Evolutionary conservation across 768 basidiomycete species (phyloP), one percentile per base, ranked within the genome.

Genomic region (Leccinum uliginosum): DNA sequence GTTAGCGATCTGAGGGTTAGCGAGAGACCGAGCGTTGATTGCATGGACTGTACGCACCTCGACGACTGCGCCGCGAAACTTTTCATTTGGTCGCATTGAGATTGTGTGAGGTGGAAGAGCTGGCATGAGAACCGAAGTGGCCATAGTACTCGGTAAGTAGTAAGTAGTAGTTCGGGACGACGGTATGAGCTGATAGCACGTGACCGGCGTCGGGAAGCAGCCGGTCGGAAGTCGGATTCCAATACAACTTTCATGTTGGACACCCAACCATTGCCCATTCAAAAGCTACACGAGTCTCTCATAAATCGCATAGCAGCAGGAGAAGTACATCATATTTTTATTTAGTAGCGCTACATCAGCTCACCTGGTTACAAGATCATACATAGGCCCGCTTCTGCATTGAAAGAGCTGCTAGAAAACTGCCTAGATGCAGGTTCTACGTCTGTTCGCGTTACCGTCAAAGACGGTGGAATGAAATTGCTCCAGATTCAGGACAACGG

Each of bases 401-500:
- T 99, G 53, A 99, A 99, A 70, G 97, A 98, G 70, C 78, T 98
- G 1, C 76, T 99, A 14, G 97, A 99, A 73, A 98, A 99, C 63
- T 81, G 87, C 21, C 79, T 99, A n/a, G 97, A 99, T 74, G 97
- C 97, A 0, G 88, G 91, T 0, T 78, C 92, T 23, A 94, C 90
- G 0, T 85, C 85, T 0, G 93, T 98, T 67, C 85, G 87, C 35
- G 77, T 98, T 52, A 91, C 86, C 0, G 80, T 95, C 62, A 98
- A 97, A 72, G 96, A 99, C 60, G 97, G 96, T 1, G 97, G 97
- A 4, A 76, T 98, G 77, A 98, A 96, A 69, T 75, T 95, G 15
- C 80, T 98, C 35, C 93, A 97, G 73, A 95, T 98, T 52, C 91
- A 94, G 65, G 97, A 99, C 67, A 97, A 99, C 68, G 96, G 97